Base-by-base conservation (phyloP, 306 rosid species). In the Castanea crenata region DNA sequence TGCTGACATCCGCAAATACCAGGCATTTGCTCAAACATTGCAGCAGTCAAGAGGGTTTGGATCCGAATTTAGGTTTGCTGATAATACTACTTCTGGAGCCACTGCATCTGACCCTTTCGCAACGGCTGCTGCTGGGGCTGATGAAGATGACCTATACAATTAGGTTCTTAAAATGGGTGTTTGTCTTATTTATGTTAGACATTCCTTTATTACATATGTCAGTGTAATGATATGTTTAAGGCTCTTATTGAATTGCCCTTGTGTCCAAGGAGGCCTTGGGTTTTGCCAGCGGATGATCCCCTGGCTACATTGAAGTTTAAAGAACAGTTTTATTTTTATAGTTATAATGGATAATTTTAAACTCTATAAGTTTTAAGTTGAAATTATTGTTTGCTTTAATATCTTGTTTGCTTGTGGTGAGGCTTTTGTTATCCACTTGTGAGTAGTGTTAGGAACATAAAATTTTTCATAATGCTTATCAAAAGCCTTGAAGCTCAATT, bases 41-140 rank as follows among this genome's bases (percentile, higher is more conserved):
- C 99, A 95, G 96, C 99, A 95, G 84, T 95, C 99, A 0, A 91
- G 99, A 89, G 99, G 99, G 35, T 91, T 95, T 73, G 99, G 99
- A 73, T 56, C 87, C 0, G 98, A 95, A 78, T 95, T 95, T 78
- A 88, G 96, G 91, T 95, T 95, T 71, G 85, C 97, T 1, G 97
- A 95, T 52, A 68, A 75, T 29, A 63, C 80, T 29, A 58, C 80
- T 44, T 49, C 89, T 1, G 83, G 83, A 0, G 79, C 87, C 2
- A 82, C 91, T 6, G 83, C 82, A 29, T 14, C 97, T 1, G 99
- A 95, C 55, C 98, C 97, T 5, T 95, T 95, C 79, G 91, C 97
- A 35, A 19, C 92, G 10, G 4, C 90, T 75, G 88, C 92, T 6
- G 96, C 85, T n/a, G 97, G 75, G 34, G 99, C 96, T 19, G 98